phyloP scores from a whole-genome alignment of 106 monocot species.

The Dendrobium officinale region DNA sequence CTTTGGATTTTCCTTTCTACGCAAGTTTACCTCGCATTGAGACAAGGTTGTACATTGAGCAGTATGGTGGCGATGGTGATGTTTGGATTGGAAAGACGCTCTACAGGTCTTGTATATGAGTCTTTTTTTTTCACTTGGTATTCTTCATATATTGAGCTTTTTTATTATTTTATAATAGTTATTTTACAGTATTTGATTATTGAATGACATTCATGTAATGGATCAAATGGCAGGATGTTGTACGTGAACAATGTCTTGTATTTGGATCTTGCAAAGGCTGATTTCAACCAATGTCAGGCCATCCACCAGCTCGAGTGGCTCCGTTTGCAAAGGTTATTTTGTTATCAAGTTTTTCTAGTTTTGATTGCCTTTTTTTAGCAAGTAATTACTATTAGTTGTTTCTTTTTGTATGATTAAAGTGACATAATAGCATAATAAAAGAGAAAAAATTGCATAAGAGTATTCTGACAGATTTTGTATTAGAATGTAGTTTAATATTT shows the following conservation, averaged over 20 bases:
- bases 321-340: slow-evolving; percentile 33
- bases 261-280: slow-evolving; percentile 64
- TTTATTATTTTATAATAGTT: neutral
- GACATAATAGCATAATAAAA: no score
- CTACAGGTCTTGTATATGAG: slow-evolving; percentile 43
- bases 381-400: no score
- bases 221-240: slow-evolving; percentile 65
- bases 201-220: neutral
- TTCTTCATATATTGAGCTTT: neutral
- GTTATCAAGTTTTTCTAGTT: neutral
- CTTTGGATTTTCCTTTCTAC: slow-evolving; percentile 82
- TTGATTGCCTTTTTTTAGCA: no score
- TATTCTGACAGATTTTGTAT: no score
- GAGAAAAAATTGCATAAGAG: no score
- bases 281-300: slow-evolving; percentile 72
- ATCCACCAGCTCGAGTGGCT: slow-evolving; percentile 67
- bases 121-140: neutral
- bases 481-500: no score
- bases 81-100: slow-evolving; percentile 98
- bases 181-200: neutral
- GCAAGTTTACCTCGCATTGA: slow-evolving; percentile 82
- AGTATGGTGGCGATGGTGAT: slow-evolving; percentile 73
- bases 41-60: slow-evolving; percentile 61
- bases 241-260: slow-evolving; percentile 62
- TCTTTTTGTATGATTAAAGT: no score